phyloP scores from a whole-genome alignment of 1,284 basidiomycete genomes.

The Coriolopsis trogii region DNA sequence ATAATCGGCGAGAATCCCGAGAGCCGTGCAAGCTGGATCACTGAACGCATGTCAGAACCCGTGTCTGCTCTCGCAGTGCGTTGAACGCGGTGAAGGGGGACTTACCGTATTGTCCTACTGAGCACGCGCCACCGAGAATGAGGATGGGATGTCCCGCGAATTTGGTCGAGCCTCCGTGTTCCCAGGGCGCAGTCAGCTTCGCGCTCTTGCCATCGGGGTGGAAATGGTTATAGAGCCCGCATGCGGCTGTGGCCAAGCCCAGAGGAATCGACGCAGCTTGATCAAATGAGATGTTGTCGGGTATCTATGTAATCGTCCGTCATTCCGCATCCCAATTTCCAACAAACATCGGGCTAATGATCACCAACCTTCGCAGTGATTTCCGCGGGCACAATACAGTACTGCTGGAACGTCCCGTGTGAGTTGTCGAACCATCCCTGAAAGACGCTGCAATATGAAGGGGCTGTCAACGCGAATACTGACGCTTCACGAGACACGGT shows the following conservation, averaged over 20 bases:
- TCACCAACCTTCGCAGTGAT: constrained; percentile 28
- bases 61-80: too few species aligned
- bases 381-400: constrained; percentile 30
- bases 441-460: background rate
- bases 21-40: constrained; percentile 54
- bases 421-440: constrained; percentile 25
- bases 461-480: too few species aligned
- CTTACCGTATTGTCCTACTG: constrained; percentile 46
- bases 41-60: too few species aligned
- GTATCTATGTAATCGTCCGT: constrained; percentile 23
- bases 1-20: constrained; percentile 59
- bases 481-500: background rate
- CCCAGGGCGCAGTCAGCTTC: constrained; percentile 31
- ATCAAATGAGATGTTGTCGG: constrained; percentile 35
- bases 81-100: background rate
- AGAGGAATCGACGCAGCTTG: constrained; percentile 43
- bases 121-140: constrained; percentile 47
- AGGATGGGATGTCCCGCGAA: constrained; percentile 42
- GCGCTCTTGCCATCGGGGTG: constrained; percentile 32
- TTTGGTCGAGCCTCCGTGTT: constrained; percentile 37
- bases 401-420: constrained; percentile 37
- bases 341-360: background rate
- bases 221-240: constrained; percentile 41
- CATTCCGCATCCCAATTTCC: too few species aligned
- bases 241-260: constrained; percentile 40